Percentiles rank a stretch among this genome's conserved stretches.
Conservation (phyloP, 2,329 filamentous ascomycete species). For the Didymella pomorum region DNA sequence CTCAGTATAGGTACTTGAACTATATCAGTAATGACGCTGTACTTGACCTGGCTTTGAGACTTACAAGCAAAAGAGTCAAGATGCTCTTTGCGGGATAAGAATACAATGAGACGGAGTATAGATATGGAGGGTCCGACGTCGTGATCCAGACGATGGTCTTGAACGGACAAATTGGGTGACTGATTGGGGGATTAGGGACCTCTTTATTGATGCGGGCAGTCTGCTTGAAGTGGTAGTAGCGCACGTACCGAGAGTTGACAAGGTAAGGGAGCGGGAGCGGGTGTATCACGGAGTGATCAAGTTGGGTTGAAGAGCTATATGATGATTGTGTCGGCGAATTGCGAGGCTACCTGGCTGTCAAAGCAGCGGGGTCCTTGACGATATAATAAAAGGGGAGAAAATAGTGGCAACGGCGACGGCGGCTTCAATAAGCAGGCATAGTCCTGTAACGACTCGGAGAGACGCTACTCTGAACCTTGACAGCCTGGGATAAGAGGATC, state of each 20-base stretch:
- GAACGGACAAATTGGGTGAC: not conserved
- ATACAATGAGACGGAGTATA: not conserved
- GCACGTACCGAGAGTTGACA: slow-evolving; percentile 27
- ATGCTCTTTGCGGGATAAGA: not conserved
- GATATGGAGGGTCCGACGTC: not conserved
- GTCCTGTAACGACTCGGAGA: slow-evolving; percentile 31
- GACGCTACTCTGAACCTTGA: slow-evolving; percentile 31
- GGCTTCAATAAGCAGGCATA: slow-evolving; percentile 43
- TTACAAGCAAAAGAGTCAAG: not conserved
- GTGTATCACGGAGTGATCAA: slow-evolving; percentile 32
- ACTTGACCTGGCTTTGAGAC: not conserved
- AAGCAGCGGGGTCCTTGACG: slow-evolving; percentile 36
- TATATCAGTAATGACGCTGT: not conserved
- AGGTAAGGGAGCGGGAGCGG: slow-evolving; percentile 24
- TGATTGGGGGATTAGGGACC: slow-evolving; percentile 9
- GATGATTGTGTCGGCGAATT: slow-evolving; percentile 38
- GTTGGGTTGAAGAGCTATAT: slow-evolving; percentile 10
- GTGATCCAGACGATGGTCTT: not conserved
- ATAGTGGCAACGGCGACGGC: slow-evolving; percentile 32
- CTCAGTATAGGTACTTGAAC: not conserved
- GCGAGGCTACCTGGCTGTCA: slow-evolving; percentile 34
- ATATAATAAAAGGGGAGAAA: slow-evolving; percentile 33
- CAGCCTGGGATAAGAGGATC: slow-evolving; percentile 30
- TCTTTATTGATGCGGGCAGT: not conserved
- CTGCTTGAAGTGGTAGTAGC: slow-evolving; percentile 4